phyloP scores from a whole-genome alignment of 2,329 filamentous ascomycete species.

The Plenodomus biglobosus region DNA sequence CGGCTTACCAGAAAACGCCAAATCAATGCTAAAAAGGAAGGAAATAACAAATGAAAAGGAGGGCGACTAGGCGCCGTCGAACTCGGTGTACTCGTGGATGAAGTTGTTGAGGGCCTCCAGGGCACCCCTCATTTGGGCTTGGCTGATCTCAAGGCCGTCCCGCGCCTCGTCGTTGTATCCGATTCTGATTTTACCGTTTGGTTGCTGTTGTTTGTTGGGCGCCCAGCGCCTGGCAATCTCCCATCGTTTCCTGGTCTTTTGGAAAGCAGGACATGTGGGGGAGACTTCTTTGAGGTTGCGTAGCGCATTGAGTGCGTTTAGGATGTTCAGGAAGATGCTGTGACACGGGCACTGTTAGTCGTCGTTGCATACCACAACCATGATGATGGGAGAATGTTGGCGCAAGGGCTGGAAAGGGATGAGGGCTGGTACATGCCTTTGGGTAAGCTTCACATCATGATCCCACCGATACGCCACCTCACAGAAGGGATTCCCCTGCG shows the following conservation, averaged over 20 bases:
- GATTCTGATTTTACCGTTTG: slow-evolving; percentile 38
- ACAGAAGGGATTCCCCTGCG: slow-evolving; percentile 41
- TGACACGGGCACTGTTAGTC: not conserved
- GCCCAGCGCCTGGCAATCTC: slow-evolving; percentile 31
- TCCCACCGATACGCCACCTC: slow-evolving; percentile 37
- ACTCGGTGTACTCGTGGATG: slow-evolving; percentile 41
- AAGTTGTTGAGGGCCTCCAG: slow-evolving; percentile 43
- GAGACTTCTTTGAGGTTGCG: slow-evolving; percentile 37
- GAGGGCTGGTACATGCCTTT: slow-evolving; percentile 29
- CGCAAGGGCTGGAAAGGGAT: too few relatives aligned
- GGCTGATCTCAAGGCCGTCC: slow-evolving; percentile 38
- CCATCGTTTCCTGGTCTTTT: slow-evolving; percentile 36
- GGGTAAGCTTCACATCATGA: slow-evolving; percentile 40
- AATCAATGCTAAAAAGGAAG: slow-evolving; percentile 5
- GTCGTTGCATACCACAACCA: not conserved
- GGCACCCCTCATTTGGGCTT: slow-evolving; percentile 36
- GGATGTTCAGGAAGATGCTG: slow-evolving; percentile 41
- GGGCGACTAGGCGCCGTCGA: slow-evolving; percentile 15
- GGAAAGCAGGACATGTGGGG: slow-evolving; percentile 36
- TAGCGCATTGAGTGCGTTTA: slow-evolving; percentile 38
- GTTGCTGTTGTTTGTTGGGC: slow-evolving; percentile 29
- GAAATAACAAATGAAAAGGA: slow-evolving; percentile 7
- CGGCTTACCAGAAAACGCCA: slow-evolving; percentile 8
- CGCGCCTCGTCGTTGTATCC: slow-evolving; percentile 37
- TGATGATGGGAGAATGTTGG: slow-evolving; percentile 12